These are phyloP conservation scores for Microcyclospora tardicrescens DNA, from an alignment of 2,329 filamentous ascomycete genomes.

Conservation along the genomic window DNA sequence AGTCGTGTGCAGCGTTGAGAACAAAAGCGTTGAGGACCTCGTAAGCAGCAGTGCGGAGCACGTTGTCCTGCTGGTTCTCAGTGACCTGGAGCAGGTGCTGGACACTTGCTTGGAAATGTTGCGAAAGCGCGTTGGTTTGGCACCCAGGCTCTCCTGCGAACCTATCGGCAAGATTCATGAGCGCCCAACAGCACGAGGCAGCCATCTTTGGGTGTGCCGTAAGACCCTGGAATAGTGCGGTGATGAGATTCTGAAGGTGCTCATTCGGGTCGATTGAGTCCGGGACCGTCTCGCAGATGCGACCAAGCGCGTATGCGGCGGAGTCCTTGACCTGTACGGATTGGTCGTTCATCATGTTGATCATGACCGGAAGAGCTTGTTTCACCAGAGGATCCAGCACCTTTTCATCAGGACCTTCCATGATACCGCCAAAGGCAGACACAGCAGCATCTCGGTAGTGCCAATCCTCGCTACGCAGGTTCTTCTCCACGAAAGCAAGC, in stretches of 20 bases:
- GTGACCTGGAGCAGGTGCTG: constrained; percentile 75
- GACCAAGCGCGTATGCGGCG: constrained; percentile 86
- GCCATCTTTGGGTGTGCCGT: constrained; percentile 93
- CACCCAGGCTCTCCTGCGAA: constrained; percentile 80
- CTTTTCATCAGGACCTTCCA: constrained; percentile 94
- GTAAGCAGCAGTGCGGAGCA: constrained; percentile 88
- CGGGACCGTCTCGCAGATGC: constrained; percentile 87
- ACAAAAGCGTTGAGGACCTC: constrained; percentile 95
- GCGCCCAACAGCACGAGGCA: constrained; percentile 93
- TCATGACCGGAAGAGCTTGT: constrained; percentile 82
- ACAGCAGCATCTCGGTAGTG: constrained; percentile 89
- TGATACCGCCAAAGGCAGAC: constrained; percentile 93
- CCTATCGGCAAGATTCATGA: constrained; percentile 95
- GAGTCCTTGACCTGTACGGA: constrained; percentile 90
- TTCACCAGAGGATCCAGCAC: constrained; percentile 88
- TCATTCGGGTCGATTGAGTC: constrained; percentile 76
- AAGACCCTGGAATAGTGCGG: constrained; percentile 78
- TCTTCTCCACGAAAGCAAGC: constrained; percentile 78
- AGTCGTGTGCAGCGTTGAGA: constrained; percentile 77
- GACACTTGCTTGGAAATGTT: constrained; percentile 87
- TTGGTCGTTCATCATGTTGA: constrained; percentile 82
- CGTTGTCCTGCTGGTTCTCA: constrained; percentile 72
- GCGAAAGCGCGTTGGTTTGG: constrained; percentile 68
- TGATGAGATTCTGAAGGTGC: constrained; percentile 75
- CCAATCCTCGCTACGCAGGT: constrained; percentile 87